phyloP scores from a whole-genome alignment of 768 basidiomycete genomes.

The Porpolomopsis calyptriformis region DNA sequence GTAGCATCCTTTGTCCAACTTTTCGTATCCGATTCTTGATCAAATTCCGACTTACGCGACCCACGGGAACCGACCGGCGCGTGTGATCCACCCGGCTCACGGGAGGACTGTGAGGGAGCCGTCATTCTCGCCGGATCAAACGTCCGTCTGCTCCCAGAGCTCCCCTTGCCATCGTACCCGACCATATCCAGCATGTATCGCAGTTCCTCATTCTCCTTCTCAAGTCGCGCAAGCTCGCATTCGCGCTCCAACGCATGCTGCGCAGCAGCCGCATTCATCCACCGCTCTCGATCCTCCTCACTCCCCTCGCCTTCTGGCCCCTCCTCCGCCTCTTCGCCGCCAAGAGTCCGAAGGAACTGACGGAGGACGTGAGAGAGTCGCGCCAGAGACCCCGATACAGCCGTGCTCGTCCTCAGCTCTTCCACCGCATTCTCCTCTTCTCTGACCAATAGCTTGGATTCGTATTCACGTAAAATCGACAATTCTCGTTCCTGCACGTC shows the following conservation, averaged over 20 bases:
- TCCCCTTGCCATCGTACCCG: conserved; percentile 5
- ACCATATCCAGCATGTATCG: conserved; percentile 55
- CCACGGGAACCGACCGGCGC: too few relatives aligned
- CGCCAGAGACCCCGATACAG: conserved; percentile 55
- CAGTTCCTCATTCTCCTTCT: conserved; percentile 80
- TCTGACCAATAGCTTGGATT: conserved; percentile 65
- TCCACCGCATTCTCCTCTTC: conserved; percentile 57
- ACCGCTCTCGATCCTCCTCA: conserved; percentile 32
- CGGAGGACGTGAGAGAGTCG: conserved; percentile 64
- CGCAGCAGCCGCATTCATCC: conserved; percentile 18
- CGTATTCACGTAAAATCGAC: conserved; percentile 82
- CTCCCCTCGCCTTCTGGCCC: conserved; percentile 17
- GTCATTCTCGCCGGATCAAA: conserved; percentile 12
- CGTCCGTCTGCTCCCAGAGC: conserved; percentile 17
- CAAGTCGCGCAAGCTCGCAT: conserved; percentile 76
- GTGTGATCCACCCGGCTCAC: background rate
- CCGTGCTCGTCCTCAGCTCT: conserved; percentile 51
- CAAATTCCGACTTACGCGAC: too few relatives aligned
- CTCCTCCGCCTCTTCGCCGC: conserved; percentile 47
- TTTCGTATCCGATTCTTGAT: too few relatives aligned
- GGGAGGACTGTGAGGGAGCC: background rate
- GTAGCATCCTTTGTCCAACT: too few relatives aligned
- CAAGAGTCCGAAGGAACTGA: conserved; percentile 53
- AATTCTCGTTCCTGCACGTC: conserved; percentile 91
- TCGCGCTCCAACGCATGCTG: conserved; percentile 85